Base-by-base conservation (phyloP, 768 basidiomycete species). In the Lentinula raphanica region DNA sequence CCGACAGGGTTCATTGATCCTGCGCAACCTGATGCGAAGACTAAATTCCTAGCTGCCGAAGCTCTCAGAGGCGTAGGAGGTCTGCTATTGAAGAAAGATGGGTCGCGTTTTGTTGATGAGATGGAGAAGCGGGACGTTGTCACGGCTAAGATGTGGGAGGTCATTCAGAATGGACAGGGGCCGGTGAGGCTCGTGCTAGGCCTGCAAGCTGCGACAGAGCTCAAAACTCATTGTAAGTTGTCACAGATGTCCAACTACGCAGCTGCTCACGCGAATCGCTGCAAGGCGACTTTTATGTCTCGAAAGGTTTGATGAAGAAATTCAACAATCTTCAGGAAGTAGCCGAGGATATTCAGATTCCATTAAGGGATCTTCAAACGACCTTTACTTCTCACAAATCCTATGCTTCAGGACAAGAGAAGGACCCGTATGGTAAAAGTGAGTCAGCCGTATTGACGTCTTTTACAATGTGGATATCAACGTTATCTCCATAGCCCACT, bases 1-100 rank as follows among this genome's bases (percentile, higher is more conserved):
- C 86, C 85, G 6, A 89, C 87, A 5, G 90, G 89, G 68, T 82
- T 92, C 35, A 85, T 91, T 39, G 90, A 92, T 74, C 89, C 88
- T 59, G 85, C 84, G 31, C 84, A 89, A 44, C 84, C 86, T 4
- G 66, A 74, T 2, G 81, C 85, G 15, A 84, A 84, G 69, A 86
- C 87, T 62, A 89, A 89, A 72, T 90, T 90, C 79, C 77, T 90
- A 56, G 88, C 89, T 39, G 88, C 88, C 3, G 88, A 90, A 73
- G 90, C 89, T 36, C 79, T 91, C n/a, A 82, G 89, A 65, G 90
- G 89, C 58, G 87, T 85, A 40, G 89, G 89, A 53, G 89, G 87
- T 65, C 74, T 91, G 9, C 74, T 91, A 23, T 74, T 91, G 64
- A 87, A 90, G 69, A 80, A 79, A 59, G 78, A 81, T 36, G 89